A percentile compares a stretch with the other conserved stretches of the same genome.
phyloP scores from a whole-genome alignment of 2,329 filamentous ascomycete genomes.

The Mycosphaerella arachidis region DNA sequence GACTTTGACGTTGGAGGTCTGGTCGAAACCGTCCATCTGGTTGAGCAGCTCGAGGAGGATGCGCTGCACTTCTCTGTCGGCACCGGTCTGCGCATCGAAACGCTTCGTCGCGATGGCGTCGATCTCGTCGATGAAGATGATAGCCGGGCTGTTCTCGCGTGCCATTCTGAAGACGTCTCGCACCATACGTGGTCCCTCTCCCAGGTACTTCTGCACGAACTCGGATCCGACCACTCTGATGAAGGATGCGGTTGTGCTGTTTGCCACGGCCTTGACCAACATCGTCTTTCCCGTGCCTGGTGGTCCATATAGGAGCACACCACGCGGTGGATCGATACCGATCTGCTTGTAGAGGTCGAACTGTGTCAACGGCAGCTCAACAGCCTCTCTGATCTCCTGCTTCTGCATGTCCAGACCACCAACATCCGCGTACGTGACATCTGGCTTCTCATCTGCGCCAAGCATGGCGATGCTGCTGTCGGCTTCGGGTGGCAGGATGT shows the following conservation, averaged over 20 bases:
- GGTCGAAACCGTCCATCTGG: constrained; percentile 99
- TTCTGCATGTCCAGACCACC: constrained; percentile 99
- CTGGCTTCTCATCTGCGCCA: constrained; percentile 91
- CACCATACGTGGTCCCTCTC: constrained; percentile 97
- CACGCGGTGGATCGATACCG: constrained; percentile 94
- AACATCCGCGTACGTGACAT: constrained; percentile 96
- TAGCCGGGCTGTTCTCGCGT: constrained; percentile 92
- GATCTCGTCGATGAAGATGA: constrained; percentile 99
- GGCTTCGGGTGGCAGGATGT: constrained; percentile 97
- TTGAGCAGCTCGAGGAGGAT: constrained; percentile 96
- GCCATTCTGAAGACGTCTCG: constrained; percentile 99
- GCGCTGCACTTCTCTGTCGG: constrained; percentile 96
- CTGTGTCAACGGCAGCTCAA: constrained; percentile 92
- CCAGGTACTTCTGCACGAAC: constrained; percentile 98
- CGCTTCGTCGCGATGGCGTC: constrained; percentile 98
- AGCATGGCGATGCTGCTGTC: constrained; percentile 99
- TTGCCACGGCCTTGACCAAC: constrained; percentile 96
- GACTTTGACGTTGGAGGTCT: constrained; percentile 98
- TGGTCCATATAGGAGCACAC: constrained; percentile 92
- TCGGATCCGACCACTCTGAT: constrained; percentile 97
- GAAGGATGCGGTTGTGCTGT: constrained; percentile 96
- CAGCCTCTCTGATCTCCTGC: constrained; percentile 96
- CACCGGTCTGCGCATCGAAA: constrained; percentile 97
- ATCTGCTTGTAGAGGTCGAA: constrained; percentile 99
- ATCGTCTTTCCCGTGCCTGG: constrained; percentile 96